Percentiles rank a stretch among this genome's conserved stretches.
Conservation (phyloP, 1,139 yeast genomes). For the Ogataea hybrid region DNA sequence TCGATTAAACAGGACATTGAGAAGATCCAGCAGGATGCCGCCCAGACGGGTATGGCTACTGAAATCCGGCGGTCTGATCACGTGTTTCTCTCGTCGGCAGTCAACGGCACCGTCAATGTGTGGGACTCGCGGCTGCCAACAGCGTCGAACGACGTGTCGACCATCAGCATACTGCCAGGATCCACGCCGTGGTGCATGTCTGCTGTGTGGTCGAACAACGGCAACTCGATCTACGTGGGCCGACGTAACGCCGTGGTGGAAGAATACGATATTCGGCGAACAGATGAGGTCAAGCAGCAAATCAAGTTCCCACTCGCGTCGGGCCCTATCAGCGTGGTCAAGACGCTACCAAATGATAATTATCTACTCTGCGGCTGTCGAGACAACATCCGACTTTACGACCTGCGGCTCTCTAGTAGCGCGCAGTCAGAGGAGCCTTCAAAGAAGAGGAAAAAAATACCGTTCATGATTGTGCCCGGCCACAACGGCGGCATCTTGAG, state of each 20-base stretch:
- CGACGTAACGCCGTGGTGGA: conserved; percentile 88
- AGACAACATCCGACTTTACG: conserved; percentile 87
- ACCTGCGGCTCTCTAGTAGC: conserved; percentile 55
- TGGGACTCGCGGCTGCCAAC: conserved; percentile 72
- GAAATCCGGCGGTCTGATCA: conserved; percentile 38
- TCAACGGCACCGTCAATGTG: conserved; percentile 77
- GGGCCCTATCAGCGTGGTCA: conserved; percentile 85
- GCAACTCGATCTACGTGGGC: conserved; percentile 78
- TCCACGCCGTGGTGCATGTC: conserved; percentile 96
- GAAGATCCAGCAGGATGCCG: conserved; percentile 20
- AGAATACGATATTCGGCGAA: conserved; percentile 63
- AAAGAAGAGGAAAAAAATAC: conserved; percentile 39
- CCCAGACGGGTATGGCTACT: conserved; percentile 21
- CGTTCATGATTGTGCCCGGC: conserved; percentile 62
- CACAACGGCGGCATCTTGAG: conserved; percentile 58
- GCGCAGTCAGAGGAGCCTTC: conserved; percentile 26
- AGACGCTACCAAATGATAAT: conserved; percentile 76
- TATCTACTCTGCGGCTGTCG: conserved; percentile 84
- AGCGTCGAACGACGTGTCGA: conserved; percentile 41
- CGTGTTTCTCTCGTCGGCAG: conserved; percentile 74
- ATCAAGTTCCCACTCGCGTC: conserved; percentile 82
- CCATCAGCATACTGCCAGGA: conserved; percentile 58
- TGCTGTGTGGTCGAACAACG: conserved; percentile 88
- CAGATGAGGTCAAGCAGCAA: conserved; percentile 45
- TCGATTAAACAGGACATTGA: conserved; percentile 15